Base-by-base conservation (phyloP, 495 filamentous ascomycete species). In the Tirmania nivea region DNA sequence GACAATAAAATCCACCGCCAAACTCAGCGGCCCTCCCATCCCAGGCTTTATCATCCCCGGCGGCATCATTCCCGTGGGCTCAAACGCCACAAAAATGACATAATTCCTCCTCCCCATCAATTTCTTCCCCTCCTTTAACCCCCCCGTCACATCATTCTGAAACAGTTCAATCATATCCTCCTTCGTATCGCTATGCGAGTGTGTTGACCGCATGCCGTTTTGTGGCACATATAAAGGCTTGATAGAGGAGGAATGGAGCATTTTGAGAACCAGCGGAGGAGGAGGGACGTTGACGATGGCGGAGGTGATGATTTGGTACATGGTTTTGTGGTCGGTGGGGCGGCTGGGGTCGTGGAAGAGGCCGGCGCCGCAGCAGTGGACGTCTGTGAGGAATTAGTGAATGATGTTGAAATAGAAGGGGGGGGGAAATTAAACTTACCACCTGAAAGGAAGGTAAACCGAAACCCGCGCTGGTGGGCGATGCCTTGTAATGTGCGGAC, bases 111-210 rank as follows among this genome's bases (percentile, higher is more conserved):
- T 68, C 3, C 78, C 86, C 90, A 96, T 96, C 35, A 97, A 73
- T 61, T 86, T 83, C 65, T 84, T 84, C 57, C 83, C 70, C 68
- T 97, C 90, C 21, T 92, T 73, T 1, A 78, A 69, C 31, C 76
- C 70, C 12, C 92, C 88, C 51, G 76, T 82, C 16, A 89, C 83
- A 60, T 97, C 90, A 8, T 75, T 80, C 64, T 88, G 81, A 75
- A 97, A 97, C 58, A 97, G 85, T 69, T 97, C 90, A 79, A 96
- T 87, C 90, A 97, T 97, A 65, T 97, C 90, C 67, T 97, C 90
- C 66, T 97, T 97, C 37, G 90, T 97, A 63, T 97, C 90, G 20
- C 69, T 73, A n/a, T 73, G 65, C 49, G 72, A 66, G 60, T 79
- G 71, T 2, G 72, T 77, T 17, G 78, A 82, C 57, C 84, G 81